These are phyloP conservation scores for Myxozyma udenii DNA, from an alignment of 805 yeast species.

Conservation along the genomic window DNA sequence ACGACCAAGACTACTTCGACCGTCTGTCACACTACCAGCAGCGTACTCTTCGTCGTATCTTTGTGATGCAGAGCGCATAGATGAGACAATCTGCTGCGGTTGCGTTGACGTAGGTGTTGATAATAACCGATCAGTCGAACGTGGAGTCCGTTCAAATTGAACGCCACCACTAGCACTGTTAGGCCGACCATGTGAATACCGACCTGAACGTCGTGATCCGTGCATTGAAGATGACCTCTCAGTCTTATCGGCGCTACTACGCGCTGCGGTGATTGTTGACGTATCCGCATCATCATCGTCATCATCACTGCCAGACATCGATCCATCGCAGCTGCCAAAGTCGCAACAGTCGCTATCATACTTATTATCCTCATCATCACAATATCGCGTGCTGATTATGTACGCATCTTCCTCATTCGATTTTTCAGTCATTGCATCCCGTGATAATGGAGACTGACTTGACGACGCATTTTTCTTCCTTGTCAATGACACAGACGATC, in stretches of 20 bases:
- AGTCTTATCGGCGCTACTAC: too few species aligned
- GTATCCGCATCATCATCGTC: background rate
- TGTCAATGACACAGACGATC: background rate
- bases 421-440: background rate
- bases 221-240: too few species aligned
- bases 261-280: too few species aligned
- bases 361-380: slow-evolving; percentile 12
- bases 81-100: too few species aligned
- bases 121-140: background rate
- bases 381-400: slow-evolving; percentile 16
- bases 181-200: too few species aligned
- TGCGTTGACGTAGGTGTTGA: too few species aligned
- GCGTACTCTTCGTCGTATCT: too few species aligned
- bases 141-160: slow-evolving; percentile 1
- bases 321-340: background rate
- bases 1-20: slow-evolving; percentile 1
- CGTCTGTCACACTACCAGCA: background rate
- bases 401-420: slow-evolving; percentile 4
- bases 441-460: background rate
- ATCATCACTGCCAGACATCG: background rate
- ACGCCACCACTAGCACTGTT: slow-evolving; percentile 8
- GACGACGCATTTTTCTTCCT: background rate
- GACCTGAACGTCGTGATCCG: too few species aligned
- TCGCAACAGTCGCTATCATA: slow-evolving; percentile 1
- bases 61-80: too few species aligned